Evolutionary conservation across 2,329 filamentous ascomycete species (phyloP), one percentile per base, ranked within the genome.

Genomic region (Botrytis hyacinthi): DNA sequence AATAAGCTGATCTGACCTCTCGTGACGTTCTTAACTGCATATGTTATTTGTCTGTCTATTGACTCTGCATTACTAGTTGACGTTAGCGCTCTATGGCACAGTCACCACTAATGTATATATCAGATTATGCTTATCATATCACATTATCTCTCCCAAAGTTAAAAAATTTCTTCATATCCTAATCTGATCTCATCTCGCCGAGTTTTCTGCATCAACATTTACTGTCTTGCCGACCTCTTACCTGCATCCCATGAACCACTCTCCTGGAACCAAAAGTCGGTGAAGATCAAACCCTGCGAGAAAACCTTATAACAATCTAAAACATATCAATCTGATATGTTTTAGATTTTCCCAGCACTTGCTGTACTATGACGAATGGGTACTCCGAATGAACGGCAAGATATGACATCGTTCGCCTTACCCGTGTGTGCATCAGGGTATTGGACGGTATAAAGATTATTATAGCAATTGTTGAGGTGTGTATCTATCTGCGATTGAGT

Each of bases 251-350:
- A 65, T n/a, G 59, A 71, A 71, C 70, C 70, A 65, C 20, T 42
- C 44, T 54, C 26, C 42, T 62, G 70, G 70, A 71, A 42, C 46
- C 59, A 65, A 71, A 65, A 71, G 70, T 71, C 70, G 70, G 70
- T 71, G 70, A 65, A 66, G 37, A 54, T n/a, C n/a, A 7, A 18
- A 62, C 59, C 44, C 35, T 51, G 29, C 35, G 35, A 18, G 18
- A 40, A 51, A 26, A 16, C 22, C 35, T 22, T 26, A 10, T 20
- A 22, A 26, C n/a, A 61, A 32, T 32, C 37, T 48, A n/a, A 59
- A 40, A 42, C 37, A 59, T 40, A 20, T n/a, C n/a, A 57, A 5
- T 4, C 7, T 29, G 51, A 18, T 57, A 57, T 57, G 51, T 57
- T 54, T 54, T 29, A 54, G n/a, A 54, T 54, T 54, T 7, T 54